Evolutionary conservation across 1,284 basidiomycete genomes (phyloP), one percentile per base, ranked within the genome.

Genomic region (Boletus sp.): DNA sequence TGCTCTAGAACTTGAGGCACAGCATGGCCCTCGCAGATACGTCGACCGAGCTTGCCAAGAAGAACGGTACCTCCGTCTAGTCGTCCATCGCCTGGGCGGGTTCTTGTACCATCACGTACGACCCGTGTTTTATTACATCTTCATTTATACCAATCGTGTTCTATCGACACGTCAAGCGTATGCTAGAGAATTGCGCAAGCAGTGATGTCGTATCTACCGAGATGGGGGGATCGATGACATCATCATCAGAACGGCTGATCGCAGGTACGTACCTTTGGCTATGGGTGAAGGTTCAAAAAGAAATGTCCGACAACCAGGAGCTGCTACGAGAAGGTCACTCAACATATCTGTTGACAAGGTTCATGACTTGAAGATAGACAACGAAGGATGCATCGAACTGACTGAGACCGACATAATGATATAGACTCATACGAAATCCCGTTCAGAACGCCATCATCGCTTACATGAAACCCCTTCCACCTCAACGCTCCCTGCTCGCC

Each of bases 51-150:
- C 69, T 87, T 30, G 83, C 84, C 0, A 62, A 71, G 55, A 76
- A 76, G 68, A 83, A 80, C 72, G 75, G 76, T 2, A 82, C 82
- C 1, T 68, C 83, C 0, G 80, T 81, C 4, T 87, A 90, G 68
- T 74, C 89, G 21, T 79, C 79, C 21, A 76, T 90, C 19, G 86
- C 84, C 3, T 90, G 86, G 84, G 77, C 87, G 4, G 11, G 61
- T 23, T 65, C 71, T n/a, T n/a, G n/a, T n/a, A n/a, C n/a, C n/a
- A n/a, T n/a, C n/a, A n/a, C 73, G 70, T 74, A 61, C 38, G 59
- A 62, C 31, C 33, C 28, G 6, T 31, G 19, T 8, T 6, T 8
- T 13, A 10, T 27, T 25, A 16, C 25, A 17, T 16, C 5, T 27
- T 17, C 16, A 16, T 11, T 27, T 46, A n/a, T n/a, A n/a, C n/a